Base-by-base conservation (phyloP, 352 stramenopile species). In the Globisporangium acanthophoron region DNA sequence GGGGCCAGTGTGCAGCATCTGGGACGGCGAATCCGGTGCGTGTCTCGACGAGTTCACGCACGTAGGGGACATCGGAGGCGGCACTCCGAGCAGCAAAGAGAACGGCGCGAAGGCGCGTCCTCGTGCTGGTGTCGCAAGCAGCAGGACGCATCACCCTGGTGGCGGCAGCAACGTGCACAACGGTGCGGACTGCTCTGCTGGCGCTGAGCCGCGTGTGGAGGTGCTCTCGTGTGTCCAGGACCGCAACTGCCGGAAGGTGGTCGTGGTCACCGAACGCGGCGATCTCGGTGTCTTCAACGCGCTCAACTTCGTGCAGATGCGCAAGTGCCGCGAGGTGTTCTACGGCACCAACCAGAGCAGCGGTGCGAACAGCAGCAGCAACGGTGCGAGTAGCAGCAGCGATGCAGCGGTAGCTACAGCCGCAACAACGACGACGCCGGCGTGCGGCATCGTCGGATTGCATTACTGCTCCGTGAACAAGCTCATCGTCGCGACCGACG, bases 391-490 rank as follows among this genome's bases (percentile, higher is more conserved):
- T 11, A 35, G 5, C n/a, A 53, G 3, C 8, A 21, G 20, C 2
- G 20, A 5, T 6, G 11, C 35, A 13, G 31, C 12, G 33, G 15
- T 21, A 7, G 13, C 35, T 40, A 9, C 8, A 4, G 11, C 35
- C 35, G 9, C 8, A 12, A 40, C 43, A 18, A n/a, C 43, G 8
- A 58, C 44, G 33, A 64, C 67, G 5, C 51, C 61, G 13, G 71
- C 73, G 0, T 87, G 78, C 46, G 73, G 71, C 33, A 70, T 89
- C 16, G 66, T 80, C 6, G 73, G 77, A 3, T 41, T 91, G 3
- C 78, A 91, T 41, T 91, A 91, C 56, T 88, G 80, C 62, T 89
- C 78, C 0, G 73, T 75, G 8, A 91, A 91, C 64, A 91, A 88
- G 54, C 67, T 91, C 5, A 73, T 91, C 18, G 64, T 91, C 37